Evolutionary conservation across 495 filamentous ascomycete species (phyloP).

Genomic region (Penicillium soppii): DNA sequence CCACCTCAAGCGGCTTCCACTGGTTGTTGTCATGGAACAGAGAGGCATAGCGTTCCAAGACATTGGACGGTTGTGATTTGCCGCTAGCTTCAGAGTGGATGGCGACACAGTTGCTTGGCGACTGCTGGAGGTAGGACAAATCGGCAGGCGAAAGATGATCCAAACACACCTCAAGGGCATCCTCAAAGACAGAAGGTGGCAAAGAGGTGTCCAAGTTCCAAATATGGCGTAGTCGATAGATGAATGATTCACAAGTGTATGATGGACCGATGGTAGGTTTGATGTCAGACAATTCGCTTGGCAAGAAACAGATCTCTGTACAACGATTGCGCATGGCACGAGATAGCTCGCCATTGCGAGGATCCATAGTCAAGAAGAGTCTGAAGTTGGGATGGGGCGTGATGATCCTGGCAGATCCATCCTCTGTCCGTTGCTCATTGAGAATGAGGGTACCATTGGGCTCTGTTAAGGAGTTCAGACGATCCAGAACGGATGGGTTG

Average conservation of each 20-base stretch:
- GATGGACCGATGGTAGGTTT: constrained; percentile 25
- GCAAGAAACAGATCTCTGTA: constrained; percentile 77
- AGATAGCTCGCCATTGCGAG: constrained; percentile 89
- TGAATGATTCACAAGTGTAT: constrained; percentile 47
- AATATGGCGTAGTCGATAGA: constrained; percentile 51
- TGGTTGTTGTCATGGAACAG: constrained; percentile 39
- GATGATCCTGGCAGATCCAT: constrained; percentile 79
- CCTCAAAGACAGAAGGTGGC: constrained; percentile 14
- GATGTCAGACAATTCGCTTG: constrained; percentile 26
- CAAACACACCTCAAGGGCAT: constrained; percentile 40
- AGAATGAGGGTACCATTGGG: constrained; percentile 83
- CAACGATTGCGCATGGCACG: constrained; percentile 96
- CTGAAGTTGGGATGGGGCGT: constrained; percentile 84
- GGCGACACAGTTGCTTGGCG: constrained; percentile 19
- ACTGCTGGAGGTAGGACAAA: constrained; percentile 43
- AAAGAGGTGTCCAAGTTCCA: constrained; percentile 32
- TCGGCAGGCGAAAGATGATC: constrained; percentile 59
- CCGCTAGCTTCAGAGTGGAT: constrained; percentile 15
- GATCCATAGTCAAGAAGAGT: constrained; percentile 92
- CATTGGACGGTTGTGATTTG: constrained; percentile 11
- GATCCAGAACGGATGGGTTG: constrained; percentile 88
- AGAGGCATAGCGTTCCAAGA: constrained; percentile 32
- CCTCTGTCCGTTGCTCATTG: constrained; percentile 81
- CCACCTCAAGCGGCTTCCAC: constrained; percentile 33
- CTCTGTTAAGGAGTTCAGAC: constrained; percentile 92